These are phyloP conservation scores for Cryptosporidium felis DNA, from an alignment of 169 alveolate species.

Conservation along the genomic window DNA sequence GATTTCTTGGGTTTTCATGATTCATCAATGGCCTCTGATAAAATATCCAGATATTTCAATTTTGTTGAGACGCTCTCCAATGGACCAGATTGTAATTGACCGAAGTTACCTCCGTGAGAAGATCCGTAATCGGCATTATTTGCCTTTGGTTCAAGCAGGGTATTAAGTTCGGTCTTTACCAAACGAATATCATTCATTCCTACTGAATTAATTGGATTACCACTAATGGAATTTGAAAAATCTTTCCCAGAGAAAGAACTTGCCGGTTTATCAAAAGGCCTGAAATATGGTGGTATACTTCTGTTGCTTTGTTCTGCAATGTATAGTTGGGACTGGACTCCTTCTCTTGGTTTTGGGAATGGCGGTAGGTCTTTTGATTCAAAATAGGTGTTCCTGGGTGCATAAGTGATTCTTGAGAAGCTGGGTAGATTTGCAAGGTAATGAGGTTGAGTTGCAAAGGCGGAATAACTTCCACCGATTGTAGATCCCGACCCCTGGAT, in stretches of 20 bases:
- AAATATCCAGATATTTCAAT: slow-evolving; percentile 48
- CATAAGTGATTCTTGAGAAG: slow-evolving; percentile 62
- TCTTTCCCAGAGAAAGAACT: neutral
- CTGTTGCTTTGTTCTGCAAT: neutral
- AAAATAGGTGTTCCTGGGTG: slow-evolving; percentile 60
- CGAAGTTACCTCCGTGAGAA: neutral
- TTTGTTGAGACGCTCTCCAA: slow-evolving; percentile 47
- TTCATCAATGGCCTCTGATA: slow-evolving; percentile 66
- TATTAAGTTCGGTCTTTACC: slow-evolving; percentile 21
- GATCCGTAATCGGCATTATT: neutral
- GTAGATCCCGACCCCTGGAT: slow-evolving; percentile 46
- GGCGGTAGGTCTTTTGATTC: slow-evolving; percentile 62
- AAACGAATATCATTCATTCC: neutral
- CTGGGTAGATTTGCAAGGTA: slow-evolving; percentile 67
- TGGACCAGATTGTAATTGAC: slow-evolving; percentile 13
- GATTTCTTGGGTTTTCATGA: neutral
- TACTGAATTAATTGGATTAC: neutral
- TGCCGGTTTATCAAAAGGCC: slow-evolving; percentile 40
- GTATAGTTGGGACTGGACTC: neutral
- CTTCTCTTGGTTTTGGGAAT: slow-evolving; percentile 48
- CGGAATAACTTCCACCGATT: neutral
- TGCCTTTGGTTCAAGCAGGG: slow-evolving; percentile 1
- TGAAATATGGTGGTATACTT: slow-evolving; percentile 64
- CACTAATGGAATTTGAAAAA: neutral
- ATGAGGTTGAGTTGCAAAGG: slow-evolving; percentile 71